Evolutionary conservation across 768 basidiomycete genomes (phyloP).

Genomic region (Tylopilus sp.): DNA sequence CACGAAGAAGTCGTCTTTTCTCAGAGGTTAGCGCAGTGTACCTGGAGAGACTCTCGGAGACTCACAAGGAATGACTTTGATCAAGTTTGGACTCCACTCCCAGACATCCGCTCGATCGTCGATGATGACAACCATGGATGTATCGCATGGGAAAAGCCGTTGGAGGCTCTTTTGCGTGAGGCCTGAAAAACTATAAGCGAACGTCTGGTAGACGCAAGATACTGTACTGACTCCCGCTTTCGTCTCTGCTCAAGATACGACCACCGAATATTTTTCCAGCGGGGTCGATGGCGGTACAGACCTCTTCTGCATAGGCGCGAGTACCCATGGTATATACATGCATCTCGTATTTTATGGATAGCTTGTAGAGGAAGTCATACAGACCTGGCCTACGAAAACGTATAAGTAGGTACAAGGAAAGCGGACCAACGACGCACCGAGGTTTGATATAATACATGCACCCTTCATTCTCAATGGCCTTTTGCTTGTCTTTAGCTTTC

Average conservation of each 20-base stretch:
- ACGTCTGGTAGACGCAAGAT: background rate
- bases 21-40: background rate
- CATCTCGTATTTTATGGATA: constrained; percentile 89
- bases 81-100: constrained; percentile 95
- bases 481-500: constrained; percentile 57
- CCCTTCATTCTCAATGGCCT: constrained; percentile 68
- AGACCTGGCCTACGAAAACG: constrained; percentile 66
- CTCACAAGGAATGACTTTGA: constrained; percentile 95
- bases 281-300: constrained; percentile 93
- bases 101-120: constrained; percentile 98
- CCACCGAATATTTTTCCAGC: constrained; percentile 81
- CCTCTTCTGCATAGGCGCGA: constrained; percentile 92
- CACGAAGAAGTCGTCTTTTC: constrained; percentile 93
- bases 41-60: constrained; percentile 4
- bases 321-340: constrained; percentile 99
- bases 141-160: constrained; percentile 93
- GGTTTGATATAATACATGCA: constrained; percentile 99
- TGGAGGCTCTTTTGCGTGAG: constrained; percentile 90
- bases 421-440: constrained; percentile 51
- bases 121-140: constrained; percentile 98
- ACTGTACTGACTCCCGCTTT: constrained; percentile 82
- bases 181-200: constrained; percentile 44
- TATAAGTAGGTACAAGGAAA: background rate
- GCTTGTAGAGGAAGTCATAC: constrained; percentile 66
- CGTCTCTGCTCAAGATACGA: constrained; percentile 87